Evolutionary conservation across 148 eudicot genomes (phyloP).

Genomic region (Rhododendron vialii): DNA sequence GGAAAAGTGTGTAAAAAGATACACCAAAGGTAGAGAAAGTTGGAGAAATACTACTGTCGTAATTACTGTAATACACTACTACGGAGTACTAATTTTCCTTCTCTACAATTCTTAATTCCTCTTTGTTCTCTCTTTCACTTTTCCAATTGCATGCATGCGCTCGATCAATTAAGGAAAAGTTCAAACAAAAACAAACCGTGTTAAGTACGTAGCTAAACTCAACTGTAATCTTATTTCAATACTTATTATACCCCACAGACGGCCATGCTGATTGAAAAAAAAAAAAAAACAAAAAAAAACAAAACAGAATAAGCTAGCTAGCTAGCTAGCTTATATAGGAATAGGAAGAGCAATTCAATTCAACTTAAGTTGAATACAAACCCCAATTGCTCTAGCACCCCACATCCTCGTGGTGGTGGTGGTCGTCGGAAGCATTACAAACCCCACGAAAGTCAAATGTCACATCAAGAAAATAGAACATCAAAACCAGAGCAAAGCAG

Average conservation of each 20-base stretch:
- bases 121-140: too few relatives aligned
- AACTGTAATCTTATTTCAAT: background rate
- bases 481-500: slow-evolving; percentile 41
- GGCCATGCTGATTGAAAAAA: background rate
- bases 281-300: background rate
- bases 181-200: background rate
- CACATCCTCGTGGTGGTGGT: background rate
- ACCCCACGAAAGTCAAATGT: slow-evolving; percentile 32
- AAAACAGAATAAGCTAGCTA: background rate
- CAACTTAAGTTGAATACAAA: slow-evolving; percentile 21
- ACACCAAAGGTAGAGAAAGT: too few relatives aligned
- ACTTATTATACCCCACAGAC: background rate
- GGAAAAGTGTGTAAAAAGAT: too few relatives aligned
- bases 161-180: too few relatives aligned
- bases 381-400: background rate
- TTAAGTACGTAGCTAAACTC: background rate
- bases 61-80: too few relatives aligned
- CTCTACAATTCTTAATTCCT: too few relatives aligned
- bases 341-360: background rate
- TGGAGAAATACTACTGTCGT: too few relatives aligned
- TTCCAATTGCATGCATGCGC: background rate
- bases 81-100: too few relatives aligned
- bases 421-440: slow-evolving; percentile 1
- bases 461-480: slow-evolving; percentile 65
- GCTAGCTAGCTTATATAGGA: too few relatives aligned